A percentile compares a stretch with the other conserved stretches of the same genome.
These are phyloP conservation scores for Diospyros lotus DNA, from an alignment of 148 eudicot genomes.

Conservation along the genomic window DNA sequence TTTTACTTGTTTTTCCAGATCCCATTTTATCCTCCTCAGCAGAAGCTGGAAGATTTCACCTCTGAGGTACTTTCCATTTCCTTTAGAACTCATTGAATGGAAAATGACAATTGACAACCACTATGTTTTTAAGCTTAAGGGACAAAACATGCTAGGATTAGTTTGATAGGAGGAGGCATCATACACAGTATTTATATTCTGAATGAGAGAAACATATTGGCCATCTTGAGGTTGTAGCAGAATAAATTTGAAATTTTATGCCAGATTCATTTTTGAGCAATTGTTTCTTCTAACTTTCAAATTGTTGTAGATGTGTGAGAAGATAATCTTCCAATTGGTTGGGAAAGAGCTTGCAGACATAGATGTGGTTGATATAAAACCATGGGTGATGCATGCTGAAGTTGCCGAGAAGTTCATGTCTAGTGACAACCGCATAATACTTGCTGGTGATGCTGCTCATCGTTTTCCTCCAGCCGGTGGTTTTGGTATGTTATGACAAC, in stretches of 20 bases:
- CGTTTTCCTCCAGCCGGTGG: constrained; percentile 99
- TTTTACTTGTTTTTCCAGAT: constrained; percentile 43
- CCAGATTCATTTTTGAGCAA: no score
- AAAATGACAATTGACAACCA: background rate
- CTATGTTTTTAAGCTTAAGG: background rate
- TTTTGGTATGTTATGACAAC: constrained; percentile 52
- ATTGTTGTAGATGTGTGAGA: constrained; percentile 70
- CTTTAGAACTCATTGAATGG: constrained; percentile 1
- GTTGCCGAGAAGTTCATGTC: constrained; percentile 79
- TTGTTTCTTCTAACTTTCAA: background rate
- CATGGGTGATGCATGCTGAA: constrained; percentile 99
- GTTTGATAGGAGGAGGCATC: background rate
- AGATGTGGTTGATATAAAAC: constrained; percentile 71
- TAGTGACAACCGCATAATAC: constrained; percentile 50
- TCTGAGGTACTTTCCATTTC: constrained; percentile 43
- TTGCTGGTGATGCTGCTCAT: constrained; percentile 97
- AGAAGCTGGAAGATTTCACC: constrained; percentile 73
- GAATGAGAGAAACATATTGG: background rate
- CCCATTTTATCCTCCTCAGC: constrained; percentile 94
- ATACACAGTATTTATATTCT: background rate
- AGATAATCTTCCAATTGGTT: constrained; percentile 61
- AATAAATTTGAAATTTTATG: background rate
- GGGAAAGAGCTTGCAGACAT: constrained; percentile 84
- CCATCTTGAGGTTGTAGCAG: background rate
- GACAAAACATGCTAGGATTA: background rate